Evolutionary conservation across 2,329 filamentous ascomycete species (phyloP).

Genomic region (Stagonosporopsis chrysanthemi): DNA sequence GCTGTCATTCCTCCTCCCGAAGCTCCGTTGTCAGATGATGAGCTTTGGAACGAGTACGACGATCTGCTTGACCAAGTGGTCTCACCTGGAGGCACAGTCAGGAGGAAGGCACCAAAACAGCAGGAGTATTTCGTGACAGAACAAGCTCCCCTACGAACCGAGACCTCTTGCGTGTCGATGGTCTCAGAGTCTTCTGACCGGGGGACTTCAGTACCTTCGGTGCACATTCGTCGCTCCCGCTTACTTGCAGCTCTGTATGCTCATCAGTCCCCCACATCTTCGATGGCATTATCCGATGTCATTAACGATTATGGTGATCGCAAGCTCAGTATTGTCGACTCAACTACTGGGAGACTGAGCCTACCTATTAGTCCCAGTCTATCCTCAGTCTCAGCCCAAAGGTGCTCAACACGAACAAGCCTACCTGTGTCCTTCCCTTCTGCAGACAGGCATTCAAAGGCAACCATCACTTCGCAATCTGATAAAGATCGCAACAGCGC

Average conservation of each 20-base stretch:
- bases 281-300: slow-evolving; percentile 62
- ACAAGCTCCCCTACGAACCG: slow-evolving; percentile 39
- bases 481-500: slow-evolving; percentile 47
- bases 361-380: slow-evolving; percentile 43
- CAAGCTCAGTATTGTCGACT: slow-evolving; percentile 48
- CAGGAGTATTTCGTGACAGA: slow-evolving; percentile 40
- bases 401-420: slow-evolving; percentile 46
- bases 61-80: slow-evolving; percentile 80
- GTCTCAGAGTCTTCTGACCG: slow-evolving; percentile 43
- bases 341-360: slow-evolving; percentile 49
- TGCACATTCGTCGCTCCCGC: slow-evolving; percentile 58
- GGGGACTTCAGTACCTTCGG: slow-evolving; percentile 44
- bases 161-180: slow-evolving; percentile 28
- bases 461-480: slow-evolving; percentile 39
- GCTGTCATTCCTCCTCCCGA: slow-evolving; percentile 69
- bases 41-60: slow-evolving; percentile 94
- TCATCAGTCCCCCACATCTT: slow-evolving; percentile 58
- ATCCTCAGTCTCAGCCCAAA: slow-evolving; percentile 38
- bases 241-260: slow-evolving; percentile 61
- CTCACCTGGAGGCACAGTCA: slow-evolving; percentile 40
- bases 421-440: slow-evolving; percentile 40
- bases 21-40: slow-evolving; percentile 76
- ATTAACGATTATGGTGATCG: slow-evolving; percentile 60
- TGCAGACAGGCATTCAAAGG: slow-evolving; percentile 44
- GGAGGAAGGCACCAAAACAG: slow-evolving; percentile 12